phyloP scores from a whole-genome alignment of 2,329 filamentous ascomycete genomes.

The Cladophialophora bantiana region DNA sequence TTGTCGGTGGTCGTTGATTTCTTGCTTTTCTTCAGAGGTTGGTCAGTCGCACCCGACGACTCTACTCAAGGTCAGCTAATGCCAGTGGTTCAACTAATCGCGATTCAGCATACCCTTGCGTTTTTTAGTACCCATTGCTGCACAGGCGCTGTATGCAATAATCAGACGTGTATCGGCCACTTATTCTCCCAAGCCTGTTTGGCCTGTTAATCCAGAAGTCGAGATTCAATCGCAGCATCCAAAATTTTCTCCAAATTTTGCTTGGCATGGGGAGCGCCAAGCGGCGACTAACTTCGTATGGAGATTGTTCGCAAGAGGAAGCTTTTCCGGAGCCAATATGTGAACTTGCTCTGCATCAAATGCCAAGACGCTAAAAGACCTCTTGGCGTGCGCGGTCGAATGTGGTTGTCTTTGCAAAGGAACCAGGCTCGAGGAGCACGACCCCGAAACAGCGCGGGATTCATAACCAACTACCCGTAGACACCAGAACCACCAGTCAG shows the following conservation, averaged over 20 bases:
- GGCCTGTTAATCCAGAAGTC: neutral
- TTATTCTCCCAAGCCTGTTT: neutral
- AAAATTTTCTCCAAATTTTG: conserved; percentile 29
- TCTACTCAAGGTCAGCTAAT: conserved; percentile 21
- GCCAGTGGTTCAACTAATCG: neutral
- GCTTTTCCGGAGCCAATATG: neutral
- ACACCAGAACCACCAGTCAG: neutral
- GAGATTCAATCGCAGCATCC: neutral
- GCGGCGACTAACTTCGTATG: neutral
- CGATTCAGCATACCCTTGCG: conserved; percentile 36
- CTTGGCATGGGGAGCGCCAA: conserved; percentile 3
- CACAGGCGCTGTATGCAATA: neutral
- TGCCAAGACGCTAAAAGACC: too few species aligned
- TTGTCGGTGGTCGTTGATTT: conserved; percentile 45
- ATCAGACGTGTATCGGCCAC: neutral
- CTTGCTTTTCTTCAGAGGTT: conserved; percentile 62
- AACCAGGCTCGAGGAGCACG: neutral
- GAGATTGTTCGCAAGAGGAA: neutral
- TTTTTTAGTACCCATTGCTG: conserved; percentile 40
- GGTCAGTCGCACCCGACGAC: conserved; percentile 25
- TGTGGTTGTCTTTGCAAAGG: too few species aligned
- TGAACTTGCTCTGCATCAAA: too few species aligned
- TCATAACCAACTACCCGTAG: neutral
- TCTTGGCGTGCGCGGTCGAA: too few species aligned
- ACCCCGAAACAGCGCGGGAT: neutral